phyloP scores from a whole-genome alignment of 1,284 basidiomycete species.

The Cutaneotrichosporon cavernicola region DNA sequence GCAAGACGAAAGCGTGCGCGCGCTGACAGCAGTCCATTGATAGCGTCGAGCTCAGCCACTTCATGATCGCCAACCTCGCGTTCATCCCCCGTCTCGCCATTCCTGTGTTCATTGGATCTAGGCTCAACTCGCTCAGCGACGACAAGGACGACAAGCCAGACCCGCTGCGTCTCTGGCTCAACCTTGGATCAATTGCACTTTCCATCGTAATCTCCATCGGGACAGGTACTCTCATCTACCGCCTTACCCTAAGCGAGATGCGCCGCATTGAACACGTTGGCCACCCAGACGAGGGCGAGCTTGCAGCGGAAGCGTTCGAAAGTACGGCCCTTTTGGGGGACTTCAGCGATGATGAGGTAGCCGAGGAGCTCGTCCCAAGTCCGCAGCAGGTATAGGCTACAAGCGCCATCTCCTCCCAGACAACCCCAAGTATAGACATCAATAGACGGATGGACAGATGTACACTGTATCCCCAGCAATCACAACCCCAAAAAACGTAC shows the following conservation, averaged over 20 bases:
- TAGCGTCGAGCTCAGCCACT: conserved; percentile 48
- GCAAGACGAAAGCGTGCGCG: not conserved
- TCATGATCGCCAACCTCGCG: conserved; percentile 46
- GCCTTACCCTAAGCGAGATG: conserved; percentile 51
- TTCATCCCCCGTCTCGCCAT: conserved; percentile 46
- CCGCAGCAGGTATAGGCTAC: not conserved
- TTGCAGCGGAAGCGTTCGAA: conserved; percentile 40
- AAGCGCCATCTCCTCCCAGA: not conserved
- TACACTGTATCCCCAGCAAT: not conserved
- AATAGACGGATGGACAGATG: conserved; percentile 1
- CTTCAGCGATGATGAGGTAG: conserved; percentile 31
- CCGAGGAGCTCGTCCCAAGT: conserved; percentile 24
- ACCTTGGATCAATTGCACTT: conserved; percentile 43
- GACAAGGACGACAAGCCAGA: conserved; percentile 31
- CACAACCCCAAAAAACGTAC: not conserved
- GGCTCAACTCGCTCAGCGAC: conserved; percentile 45
- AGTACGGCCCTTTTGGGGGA: conserved; percentile 40
- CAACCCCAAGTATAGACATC: not conserved
- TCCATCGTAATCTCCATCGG: conserved; percentile 37
- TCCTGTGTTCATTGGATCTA: conserved; percentile 52
- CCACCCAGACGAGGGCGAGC: conserved; percentile 31
- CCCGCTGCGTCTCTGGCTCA: conserved; percentile 49
- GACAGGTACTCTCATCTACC: conserved; percentile 50
- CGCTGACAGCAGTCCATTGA: conserved; percentile 44
- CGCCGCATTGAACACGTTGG: conserved; percentile 39